phyloP scores from a whole-genome alignment of 768 basidiomycete species.

The Piloderma croceum region DNA sequence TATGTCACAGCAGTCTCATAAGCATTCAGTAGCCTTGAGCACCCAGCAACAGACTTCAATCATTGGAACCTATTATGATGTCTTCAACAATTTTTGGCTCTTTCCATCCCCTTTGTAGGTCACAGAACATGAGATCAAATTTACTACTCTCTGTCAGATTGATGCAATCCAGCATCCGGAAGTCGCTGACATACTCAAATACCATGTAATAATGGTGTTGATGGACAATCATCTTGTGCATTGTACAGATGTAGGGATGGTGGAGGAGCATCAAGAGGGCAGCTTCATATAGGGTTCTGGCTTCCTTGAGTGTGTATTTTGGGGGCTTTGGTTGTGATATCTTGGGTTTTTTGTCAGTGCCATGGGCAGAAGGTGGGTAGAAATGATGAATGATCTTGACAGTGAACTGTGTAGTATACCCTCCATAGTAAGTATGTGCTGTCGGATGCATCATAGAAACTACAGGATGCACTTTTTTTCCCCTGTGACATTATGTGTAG shows the following conservation, averaged over 20 bases:
- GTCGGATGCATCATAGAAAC: not conserved
- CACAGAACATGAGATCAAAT: no score
- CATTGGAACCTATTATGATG: no score
- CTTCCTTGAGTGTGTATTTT: constrained; percentile 89
- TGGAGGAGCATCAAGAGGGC: constrained; percentile 92
- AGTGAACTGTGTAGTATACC: constrained; percentile 59
- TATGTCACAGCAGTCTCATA: no score
- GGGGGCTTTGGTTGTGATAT: constrained; percentile 65
- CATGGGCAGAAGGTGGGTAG: constrained; percentile 51
- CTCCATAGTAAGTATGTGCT: not conserved
- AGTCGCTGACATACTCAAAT: constrained; percentile 97
- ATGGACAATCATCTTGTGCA: constrained; percentile 98
- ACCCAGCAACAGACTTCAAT: no score
- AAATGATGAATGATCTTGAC: constrained; percentile 96
- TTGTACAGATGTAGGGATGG: constrained; percentile 98
- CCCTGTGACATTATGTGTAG: constrained; percentile 78
- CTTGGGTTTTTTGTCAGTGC: constrained; percentile 43
- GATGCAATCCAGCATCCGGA: constrained; percentile 99
- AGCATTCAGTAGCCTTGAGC: no score
- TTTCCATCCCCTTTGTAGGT: no score
- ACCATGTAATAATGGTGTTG: constrained; percentile 99
- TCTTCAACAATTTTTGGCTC: no score
- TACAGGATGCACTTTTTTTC: constrained; percentile 70
- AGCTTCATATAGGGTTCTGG: constrained; percentile 92
- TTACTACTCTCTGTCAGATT: no score